Conservation (phyloP, 352 stramenopile genomes). For the Plasmopara viticola region DNA sequence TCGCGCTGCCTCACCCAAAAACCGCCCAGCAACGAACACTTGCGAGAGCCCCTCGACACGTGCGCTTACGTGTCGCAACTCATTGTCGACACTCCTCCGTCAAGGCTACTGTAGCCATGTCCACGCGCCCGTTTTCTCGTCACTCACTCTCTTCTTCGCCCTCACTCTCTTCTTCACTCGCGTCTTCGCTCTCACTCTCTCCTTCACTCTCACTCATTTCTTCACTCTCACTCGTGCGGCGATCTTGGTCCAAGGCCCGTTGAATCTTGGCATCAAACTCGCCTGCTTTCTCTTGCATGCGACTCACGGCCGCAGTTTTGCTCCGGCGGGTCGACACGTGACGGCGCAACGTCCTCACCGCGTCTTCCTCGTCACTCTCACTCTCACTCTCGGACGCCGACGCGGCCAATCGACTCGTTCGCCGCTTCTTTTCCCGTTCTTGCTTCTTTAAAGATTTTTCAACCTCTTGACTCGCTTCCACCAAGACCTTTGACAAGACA, state of each 20-base stretch:
- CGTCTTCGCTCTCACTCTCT: constrained; percentile 11
- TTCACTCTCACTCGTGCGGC: constrained; percentile 23
- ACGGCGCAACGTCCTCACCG: constrained; percentile 18
- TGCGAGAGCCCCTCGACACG: too few species aligned
- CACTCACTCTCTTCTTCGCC: constrained; percentile 9
- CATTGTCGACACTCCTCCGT: too few species aligned
- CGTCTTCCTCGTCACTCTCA: constrained; percentile 24
- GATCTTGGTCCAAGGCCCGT: constrained; percentile 38
- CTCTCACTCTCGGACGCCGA: constrained; percentile 29
- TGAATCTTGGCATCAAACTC: constrained; percentile 57
- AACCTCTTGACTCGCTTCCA: constrained; percentile 25
- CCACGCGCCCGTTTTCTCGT: constrained; percentile 3
- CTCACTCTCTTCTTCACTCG: constrained; percentile 20
- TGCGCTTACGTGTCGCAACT: too few species aligned
- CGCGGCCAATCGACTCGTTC: constrained; percentile 19
- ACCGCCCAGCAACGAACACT: too few species aligned
- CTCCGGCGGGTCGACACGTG: constrained; percentile 45
- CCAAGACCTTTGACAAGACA: constrained; percentile 29
- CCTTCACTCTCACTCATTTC: constrained; percentile 19
- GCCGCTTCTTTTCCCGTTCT: constrained; percentile 27
- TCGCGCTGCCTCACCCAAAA: too few species aligned
- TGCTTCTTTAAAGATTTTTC: constrained; percentile 39
- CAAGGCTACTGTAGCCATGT: too few species aligned
- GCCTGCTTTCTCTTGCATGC: constrained; percentile 51
- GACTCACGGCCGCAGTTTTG: constrained; percentile 48